Conservation (phyloP, 2,329 filamentous ascomycete species). For the Peltaster fructicola region DNA sequence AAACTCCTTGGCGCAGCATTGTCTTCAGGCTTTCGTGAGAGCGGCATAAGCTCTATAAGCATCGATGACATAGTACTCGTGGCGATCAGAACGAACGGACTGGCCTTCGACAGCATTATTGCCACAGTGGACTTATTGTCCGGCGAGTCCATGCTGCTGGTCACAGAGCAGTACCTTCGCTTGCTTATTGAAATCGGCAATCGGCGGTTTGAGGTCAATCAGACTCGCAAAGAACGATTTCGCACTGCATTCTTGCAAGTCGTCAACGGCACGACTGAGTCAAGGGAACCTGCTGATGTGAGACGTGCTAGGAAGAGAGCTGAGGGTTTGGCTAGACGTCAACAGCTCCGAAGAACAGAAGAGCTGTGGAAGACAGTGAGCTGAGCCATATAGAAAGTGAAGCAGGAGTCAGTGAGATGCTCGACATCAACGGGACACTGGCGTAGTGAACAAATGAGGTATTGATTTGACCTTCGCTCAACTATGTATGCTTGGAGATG, state of each 20-base stretch:
- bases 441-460: too few species aligned
- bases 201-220: conserved; percentile 54
- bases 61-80: conserved; percentile 44
- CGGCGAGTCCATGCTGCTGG: conserved; percentile 32
- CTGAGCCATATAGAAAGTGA: too few species aligned
- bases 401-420: too few species aligned
- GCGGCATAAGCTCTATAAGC: conserved; percentile 40
- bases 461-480: too few species aligned
- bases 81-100: conserved; percentile 66
- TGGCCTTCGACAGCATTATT: conserved; percentile 67
- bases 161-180: conserved; percentile 49
- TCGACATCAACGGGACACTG: too few species aligned
- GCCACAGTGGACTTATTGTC: conserved; percentile 33
- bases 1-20: conserved; percentile 57
- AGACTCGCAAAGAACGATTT: conserved; percentile 49
- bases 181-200: conserved; percentile 55
- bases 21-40: conserved; percentile 75
- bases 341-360: too few species aligned
- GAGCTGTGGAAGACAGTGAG: too few species aligned
- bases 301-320: conserved; percentile 23
- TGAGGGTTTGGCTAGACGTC: conserved; percentile 33
- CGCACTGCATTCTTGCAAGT: conserved; percentile 30
- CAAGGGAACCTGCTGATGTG: conserved; percentile 24
- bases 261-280: conserved; percentile 17
- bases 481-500: too few species aligned